These are phyloP conservation scores for Microdochium bolleyi DNA, from an alignment of 2,329 filamentous ascomycete genomes.

Conservation along the genomic window DNA sequence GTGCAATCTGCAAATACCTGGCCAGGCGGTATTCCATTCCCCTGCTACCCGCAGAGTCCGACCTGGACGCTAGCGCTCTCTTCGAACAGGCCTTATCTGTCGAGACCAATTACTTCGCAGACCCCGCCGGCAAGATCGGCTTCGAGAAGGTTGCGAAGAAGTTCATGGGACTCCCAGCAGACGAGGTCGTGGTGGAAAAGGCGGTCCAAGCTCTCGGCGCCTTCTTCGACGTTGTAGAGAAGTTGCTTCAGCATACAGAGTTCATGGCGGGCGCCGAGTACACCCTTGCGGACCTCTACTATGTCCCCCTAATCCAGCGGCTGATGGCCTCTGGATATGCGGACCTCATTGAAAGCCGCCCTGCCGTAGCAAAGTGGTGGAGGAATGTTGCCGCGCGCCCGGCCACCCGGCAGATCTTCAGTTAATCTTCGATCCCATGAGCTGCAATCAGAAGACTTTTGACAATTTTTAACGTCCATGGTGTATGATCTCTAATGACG, in stretches of 20 bases:
- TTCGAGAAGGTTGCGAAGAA: slow-evolving; percentile 37
- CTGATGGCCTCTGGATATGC: slow-evolving; percentile 30
- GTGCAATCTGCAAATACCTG: slow-evolving; percentile 38
- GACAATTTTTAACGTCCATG: no score
- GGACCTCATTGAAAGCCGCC: slow-evolving; percentile 24
- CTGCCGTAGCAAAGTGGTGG: slow-evolving; percentile 32
- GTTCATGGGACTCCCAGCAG: slow-evolving; percentile 30
- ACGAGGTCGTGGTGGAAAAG: slow-evolving; percentile 29
- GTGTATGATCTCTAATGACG: no score
- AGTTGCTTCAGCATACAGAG: slow-evolving; percentile 18
- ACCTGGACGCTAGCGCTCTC: slow-evolving; percentile 29
- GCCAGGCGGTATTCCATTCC: slow-evolving; percentile 34
- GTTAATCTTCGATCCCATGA: no score
- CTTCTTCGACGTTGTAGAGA: slow-evolving; percentile 34
- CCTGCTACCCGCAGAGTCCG: slow-evolving; percentile 27
- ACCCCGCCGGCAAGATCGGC: slow-evolving; percentile 30
- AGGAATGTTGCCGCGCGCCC: not conserved
- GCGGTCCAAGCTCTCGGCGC: slow-evolving; percentile 26
- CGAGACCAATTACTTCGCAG: slow-evolving; percentile 34
- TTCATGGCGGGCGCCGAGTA: not conserved
- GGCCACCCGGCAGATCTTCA: not conserved
- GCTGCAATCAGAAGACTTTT: no score
- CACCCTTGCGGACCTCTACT: slow-evolving; percentile 33
- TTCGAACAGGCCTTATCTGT: slow-evolving; percentile 33
- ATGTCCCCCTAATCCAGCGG: slow-evolving; percentile 34